These are phyloP conservation scores for Clavispora vitiphila DNA, from an alignment of 805 yeast genomes.

Conservation along the genomic window DNA sequence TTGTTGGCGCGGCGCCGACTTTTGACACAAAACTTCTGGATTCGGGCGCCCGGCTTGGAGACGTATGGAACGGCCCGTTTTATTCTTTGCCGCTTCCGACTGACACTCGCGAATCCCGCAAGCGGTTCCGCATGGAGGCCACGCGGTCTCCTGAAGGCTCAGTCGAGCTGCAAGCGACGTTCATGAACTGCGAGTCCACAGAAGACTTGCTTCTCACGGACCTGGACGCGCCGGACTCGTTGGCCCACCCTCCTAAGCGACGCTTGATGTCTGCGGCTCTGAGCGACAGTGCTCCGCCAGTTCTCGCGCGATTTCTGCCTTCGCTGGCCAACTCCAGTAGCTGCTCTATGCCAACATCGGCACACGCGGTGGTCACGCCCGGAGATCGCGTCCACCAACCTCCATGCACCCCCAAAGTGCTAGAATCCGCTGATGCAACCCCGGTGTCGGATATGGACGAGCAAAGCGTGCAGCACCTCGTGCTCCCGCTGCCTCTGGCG, in stretches of 20 bases:
- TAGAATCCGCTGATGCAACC: conserved; percentile 28
- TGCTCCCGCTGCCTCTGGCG: conserved; percentile 66
- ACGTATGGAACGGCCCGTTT: conserved; percentile 26
- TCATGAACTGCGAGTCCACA: conserved; percentile 18
- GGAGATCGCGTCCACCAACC: conserved; percentile 6
- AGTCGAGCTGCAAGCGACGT: conserved; percentile 3
- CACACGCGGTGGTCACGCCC: conserved; percentile 4
- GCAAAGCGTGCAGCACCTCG: conserved; percentile 41
- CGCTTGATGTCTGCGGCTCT: conserved; percentile 19
- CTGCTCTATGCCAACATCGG: conserved; percentile 3
- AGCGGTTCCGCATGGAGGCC: conserved; percentile 19
- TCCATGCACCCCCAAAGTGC: conserved; percentile 26
- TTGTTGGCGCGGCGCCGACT: conserved; percentile 22
- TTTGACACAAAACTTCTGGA: conserved; percentile 29
- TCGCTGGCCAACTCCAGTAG: conserved; percentile 1
- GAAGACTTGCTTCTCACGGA: conserved; percentile 36
- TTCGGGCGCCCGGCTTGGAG: conserved; percentile 28
- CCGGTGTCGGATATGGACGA: conserved; percentile 36
- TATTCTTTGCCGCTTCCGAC: conserved; percentile 16
- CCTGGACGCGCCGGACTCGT: conserved; percentile 19
- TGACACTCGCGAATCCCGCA: conserved; percentile 14
- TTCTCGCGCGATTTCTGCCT: background rate
- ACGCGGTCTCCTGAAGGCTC: background rate
- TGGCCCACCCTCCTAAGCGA: conserved; percentile 35
- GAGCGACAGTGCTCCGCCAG: background rate